Base-by-base conservation (phyloP, 2,329 filamentous ascomycete species). In the Trichoderma breve region DNA sequence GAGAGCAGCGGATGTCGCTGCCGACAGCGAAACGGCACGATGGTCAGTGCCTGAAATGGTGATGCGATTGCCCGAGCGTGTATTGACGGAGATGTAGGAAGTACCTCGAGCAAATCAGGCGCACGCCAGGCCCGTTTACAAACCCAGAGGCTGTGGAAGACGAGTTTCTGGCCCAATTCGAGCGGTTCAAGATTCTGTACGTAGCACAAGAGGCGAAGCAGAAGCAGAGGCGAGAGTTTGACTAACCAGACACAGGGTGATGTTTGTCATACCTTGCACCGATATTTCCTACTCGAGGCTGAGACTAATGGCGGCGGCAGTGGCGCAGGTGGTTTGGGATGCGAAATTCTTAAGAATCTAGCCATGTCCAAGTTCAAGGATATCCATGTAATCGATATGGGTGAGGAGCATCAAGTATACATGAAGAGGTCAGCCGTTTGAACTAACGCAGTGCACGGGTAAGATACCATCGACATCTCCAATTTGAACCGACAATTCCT, bases 341-440 rank as follows among this genome's bases (percentile, higher is more conserved):
- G 96, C 78, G 96, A 99, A 81, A 97, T 99, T 58, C 85, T 99
- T 67, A 99, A 99, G 85, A 94, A 99, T 78, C 87, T 99, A 39
- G 96, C 96, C 55, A 87, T 99, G 67, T 98, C 95, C 2, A 94
- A 95, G 32, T 99, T 99, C 85, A 97, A 93, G 82, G 90, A 97
- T 78, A 98, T 99, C 76, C 94, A 99, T 84, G 96, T 99, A 72
- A 98, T 99, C 77, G 96, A 99, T 83, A 99, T 99, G 96, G 93
- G 92, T 92, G 83, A 72, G 86, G 79, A 57, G 28, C 12, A 62
- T 28, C 9, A 30, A 14, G 18, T 61, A 9, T 18, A 21, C 28
- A 7, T 7, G 28, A n/a, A 9, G 28, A 4, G 28, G 4, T 11
- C 6, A n/a, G 30, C 28, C 36, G 65, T 39, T 43, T 2, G 18